Base-by-base conservation (phyloP, 2,329 filamentous ascomycete species). In the Tolypocladium tundrense region DNA sequence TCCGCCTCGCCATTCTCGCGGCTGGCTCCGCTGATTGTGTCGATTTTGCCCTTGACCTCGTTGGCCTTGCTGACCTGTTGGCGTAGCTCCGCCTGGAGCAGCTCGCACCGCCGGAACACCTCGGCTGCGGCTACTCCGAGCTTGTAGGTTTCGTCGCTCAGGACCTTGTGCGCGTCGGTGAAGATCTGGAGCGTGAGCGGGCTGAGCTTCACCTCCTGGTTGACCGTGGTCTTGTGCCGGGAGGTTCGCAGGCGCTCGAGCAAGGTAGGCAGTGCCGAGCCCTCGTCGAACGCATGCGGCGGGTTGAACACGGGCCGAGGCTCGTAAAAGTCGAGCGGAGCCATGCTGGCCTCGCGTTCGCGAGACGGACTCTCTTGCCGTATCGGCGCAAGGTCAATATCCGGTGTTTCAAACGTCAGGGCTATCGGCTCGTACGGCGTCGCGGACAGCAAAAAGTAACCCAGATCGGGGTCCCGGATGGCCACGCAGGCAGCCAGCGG, bases 41-140 rank as follows among this genome's bases (percentile, higher is more conserved):
- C 87, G 37, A 91, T 83, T 63, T 83, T 83, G 43, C 77, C 75
- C 67, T 83, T 84, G 45, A 90, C 79, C 64, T 88, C 82, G 57
- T 84, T 82, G 35, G 83, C 85, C 63, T 86, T 84, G 60, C 74
- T 74, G 31, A 91, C 80, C 67, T 92, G 88, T 60, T 85, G 82
- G 61, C 76, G 77, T 48, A 91, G 77, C 66, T 91, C 88, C 21
- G 78, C 75, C 64, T 87, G 85, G 33, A 92, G 77, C 52, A 84
- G 78, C 63, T 88, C 81, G 60, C 88, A 90, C 57, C 85, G 80
- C 33, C 85, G 78, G 72, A 91, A 92, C 7, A 92, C 76, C 64
- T 91, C 87, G 1, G 88, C 83, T 1, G 87, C 88, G 1, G 87
- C 88, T 50, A 82, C 75, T 19, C 88, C 87, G 13, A 92, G 77